Evolutionary conservation across 768 basidiomycete species (phyloP).

Genomic region (Cystoderma amianthinum): DNA sequence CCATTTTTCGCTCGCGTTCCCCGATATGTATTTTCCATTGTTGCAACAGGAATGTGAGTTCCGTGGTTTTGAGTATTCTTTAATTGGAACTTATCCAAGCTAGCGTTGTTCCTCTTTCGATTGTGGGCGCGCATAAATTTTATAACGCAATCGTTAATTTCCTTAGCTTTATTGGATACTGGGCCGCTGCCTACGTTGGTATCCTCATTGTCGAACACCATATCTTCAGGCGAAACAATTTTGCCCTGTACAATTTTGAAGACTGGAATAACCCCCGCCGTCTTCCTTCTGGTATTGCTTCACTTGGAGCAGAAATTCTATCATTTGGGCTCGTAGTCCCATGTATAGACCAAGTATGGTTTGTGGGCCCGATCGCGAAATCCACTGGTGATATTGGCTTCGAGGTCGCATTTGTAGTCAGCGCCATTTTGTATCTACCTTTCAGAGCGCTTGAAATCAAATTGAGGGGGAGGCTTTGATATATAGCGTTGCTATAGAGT

Average conservation of each 20-base stretch:
- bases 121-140: slow-evolving; percentile 70
- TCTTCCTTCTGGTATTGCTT: slow-evolving; percentile 66
- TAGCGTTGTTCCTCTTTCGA: slow-evolving; percentile 68
- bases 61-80: neutral
- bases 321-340: slow-evolving; percentile 58
- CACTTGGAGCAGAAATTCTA: slow-evolving; percentile 42
- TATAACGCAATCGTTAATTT: slow-evolving; percentile 68
- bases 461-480: slow-evolving; percentile 11
- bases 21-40: slow-evolving; percentile 69
- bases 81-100: neutral
- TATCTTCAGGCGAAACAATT: slow-evolving; percentile 50
- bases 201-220: slow-evolving; percentile 67
- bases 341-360: slow-evolving; percentile 75
- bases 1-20: too few relatives aligned
- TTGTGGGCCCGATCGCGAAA: slow-evolving; percentile 63
- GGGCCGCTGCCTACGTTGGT: slow-evolving; percentile 53
- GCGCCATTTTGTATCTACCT: slow-evolving; percentile 48
- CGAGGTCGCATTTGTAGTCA: slow-evolving; percentile 57
- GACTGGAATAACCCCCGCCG: slow-evolving; percentile 49
- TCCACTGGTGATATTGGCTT: slow-evolving; percentile 79
- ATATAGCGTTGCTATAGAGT: too few relatives aligned
- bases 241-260: slow-evolving; percentile 41
- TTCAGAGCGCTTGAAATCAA: slow-evolving; percentile 45
- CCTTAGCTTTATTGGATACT: slow-evolving; percentile 68
- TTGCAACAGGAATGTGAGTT: slow-evolving; percentile 65